Conservation (phyloP, 139 green algal genomes). For the Raphidocelis subcapitata region DNA sequence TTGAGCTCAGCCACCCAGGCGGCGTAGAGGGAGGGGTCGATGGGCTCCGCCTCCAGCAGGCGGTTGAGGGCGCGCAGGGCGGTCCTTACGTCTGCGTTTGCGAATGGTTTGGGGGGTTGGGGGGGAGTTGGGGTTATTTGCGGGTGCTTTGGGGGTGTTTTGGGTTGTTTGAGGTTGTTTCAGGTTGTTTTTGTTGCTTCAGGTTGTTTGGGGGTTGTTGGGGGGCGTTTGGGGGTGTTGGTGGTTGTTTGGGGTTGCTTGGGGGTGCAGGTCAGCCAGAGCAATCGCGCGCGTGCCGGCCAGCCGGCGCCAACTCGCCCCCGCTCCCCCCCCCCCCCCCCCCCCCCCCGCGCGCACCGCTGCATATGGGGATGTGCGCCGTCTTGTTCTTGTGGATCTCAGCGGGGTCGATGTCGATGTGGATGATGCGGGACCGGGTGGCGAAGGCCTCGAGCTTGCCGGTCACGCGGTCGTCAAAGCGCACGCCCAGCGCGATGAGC, state of each 20-base stretch:
- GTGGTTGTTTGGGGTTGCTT: no score
- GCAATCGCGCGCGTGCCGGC: no score
- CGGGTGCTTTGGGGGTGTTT: no score
- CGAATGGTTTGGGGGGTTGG: constrained; percentile 60
- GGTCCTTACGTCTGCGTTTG: constrained; percentile 73
- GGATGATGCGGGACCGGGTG: constrained; percentile 85
- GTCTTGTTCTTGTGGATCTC: constrained; percentile 99
- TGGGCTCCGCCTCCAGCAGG: constrained; percentile 43
- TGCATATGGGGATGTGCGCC: constrained; percentile 79
- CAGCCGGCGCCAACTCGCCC: no score
- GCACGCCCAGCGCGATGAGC: constrained; percentile 94
- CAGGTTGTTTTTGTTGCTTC: no score
- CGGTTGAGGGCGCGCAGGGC: constrained; percentile 72
- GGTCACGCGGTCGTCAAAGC: constrained; percentile 99
- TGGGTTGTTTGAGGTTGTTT: no score
- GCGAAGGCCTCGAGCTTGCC: constrained; percentile 98
- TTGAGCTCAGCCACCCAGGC: constrained; percentile 69
- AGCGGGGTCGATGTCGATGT: constrained; percentile 98
- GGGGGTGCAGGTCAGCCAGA: no score
- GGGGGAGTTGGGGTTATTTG: no score
- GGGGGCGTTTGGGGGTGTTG: no score
- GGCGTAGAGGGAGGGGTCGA: not conserved
- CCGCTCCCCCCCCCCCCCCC: not conserved
- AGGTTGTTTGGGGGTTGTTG: no score
- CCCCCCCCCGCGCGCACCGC: constrained; percentile 1